A percentile compares a stretch with the other conserved stretches of the same genome.
Conservation (phyloP, 2,329 filamentous ascomycete genomes). For the Camptophora hylomeconis region DNA sequence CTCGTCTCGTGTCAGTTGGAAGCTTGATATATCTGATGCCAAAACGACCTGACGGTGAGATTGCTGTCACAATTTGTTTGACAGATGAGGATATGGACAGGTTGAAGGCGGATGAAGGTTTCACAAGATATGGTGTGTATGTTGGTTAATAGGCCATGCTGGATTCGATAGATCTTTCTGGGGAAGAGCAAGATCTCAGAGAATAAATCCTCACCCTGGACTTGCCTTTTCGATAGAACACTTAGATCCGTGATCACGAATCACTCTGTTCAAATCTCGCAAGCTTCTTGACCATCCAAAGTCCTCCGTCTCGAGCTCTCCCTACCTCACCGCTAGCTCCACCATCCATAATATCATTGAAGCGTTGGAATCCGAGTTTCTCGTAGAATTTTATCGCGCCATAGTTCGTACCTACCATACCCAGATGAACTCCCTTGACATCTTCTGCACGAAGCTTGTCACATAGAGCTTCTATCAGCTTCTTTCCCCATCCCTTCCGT, state of each 20-base stretch:
- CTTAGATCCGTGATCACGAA: too few species aligned
- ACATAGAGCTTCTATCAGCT: slow-evolving; percentile 10
- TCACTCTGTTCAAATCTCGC: too few species aligned
- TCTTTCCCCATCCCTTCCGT: slow-evolving; percentile 11
- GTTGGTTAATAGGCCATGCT: too few species aligned
- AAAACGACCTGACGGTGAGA: slow-evolving; percentile 28
- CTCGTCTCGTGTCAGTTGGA: slow-evolving; percentile 33
- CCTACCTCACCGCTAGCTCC: slow-evolving; percentile 12
- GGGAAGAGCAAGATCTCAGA: too few species aligned
- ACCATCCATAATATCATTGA: slow-evolving; percentile 10
- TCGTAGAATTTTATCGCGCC: slow-evolving; percentile 12
- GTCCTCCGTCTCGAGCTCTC: neutral
- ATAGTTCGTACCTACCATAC: slow-evolving; percentile 14
- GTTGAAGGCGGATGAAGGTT: slow-evolving; percentile 31
- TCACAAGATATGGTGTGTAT: slow-evolving; percentile 26
- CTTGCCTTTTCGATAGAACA: too few species aligned
- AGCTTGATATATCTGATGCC: slow-evolving; percentile 40
- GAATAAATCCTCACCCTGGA: too few species aligned
- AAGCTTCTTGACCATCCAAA: too few species aligned
- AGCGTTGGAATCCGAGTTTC: slow-evolving; percentile 12
- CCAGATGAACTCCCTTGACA: slow-evolving; percentile 13
- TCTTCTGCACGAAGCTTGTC: slow-evolving; percentile 4
- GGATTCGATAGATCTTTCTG: too few species aligned
- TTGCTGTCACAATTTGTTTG: slow-evolving; percentile 33
- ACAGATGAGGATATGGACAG: slow-evolving; percentile 35